These are phyloP conservation scores for Ceratocystis cubensis DNA, from an alignment of 2,329 filamentous ascomycete species.

Conservation along the genomic window DNA sequence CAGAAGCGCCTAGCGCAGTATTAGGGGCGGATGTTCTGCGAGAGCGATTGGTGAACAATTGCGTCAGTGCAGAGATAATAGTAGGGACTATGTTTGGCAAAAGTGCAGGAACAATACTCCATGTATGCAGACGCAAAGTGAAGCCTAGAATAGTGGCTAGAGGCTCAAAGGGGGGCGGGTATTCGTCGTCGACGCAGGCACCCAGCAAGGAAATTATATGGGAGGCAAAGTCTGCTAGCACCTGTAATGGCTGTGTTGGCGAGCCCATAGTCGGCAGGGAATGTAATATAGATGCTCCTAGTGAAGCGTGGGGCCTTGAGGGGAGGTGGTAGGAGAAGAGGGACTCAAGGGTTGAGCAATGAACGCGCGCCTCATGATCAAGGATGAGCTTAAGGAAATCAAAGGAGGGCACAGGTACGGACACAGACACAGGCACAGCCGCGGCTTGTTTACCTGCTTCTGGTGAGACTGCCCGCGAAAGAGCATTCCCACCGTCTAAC, in stretches of 20 bases:
- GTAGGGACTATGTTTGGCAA: conserved; percentile 42
- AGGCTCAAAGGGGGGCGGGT: conserved; percentile 51
- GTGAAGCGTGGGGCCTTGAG: conserved; percentile 29
- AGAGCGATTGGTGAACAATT: neutral
- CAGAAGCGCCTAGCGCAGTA: neutral
- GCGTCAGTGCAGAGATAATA: conserved; percentile 16
- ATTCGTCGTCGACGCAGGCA: conserved; percentile 50
- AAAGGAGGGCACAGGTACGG: conserved; percentile 14
- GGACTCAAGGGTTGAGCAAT: conserved; percentile 53
- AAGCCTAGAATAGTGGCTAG: conserved; percentile 53
- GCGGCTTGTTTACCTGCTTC: neutral
- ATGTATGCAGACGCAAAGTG: conserved; percentile 49
- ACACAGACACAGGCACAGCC: neutral
- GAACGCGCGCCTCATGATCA: conserved; percentile 45
- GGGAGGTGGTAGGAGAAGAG: conserved; percentile 43
- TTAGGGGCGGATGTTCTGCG: neutral
- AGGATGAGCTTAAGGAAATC: conserved; percentile 49
- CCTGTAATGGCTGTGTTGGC: conserved; percentile 37
- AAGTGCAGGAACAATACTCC: conserved; percentile 46
- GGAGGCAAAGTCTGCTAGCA: conserved; percentile 52
- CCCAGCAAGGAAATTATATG: conserved; percentile 56
- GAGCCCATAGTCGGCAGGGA: conserved; percentile 47
- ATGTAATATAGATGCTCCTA: conserved; percentile 57
- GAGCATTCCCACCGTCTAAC: neutral
- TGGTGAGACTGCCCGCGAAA: neutral